phyloP scores from a whole-genome alignment of 495 filamentous ascomycete species.

The Arthonia radiata region DNA sequence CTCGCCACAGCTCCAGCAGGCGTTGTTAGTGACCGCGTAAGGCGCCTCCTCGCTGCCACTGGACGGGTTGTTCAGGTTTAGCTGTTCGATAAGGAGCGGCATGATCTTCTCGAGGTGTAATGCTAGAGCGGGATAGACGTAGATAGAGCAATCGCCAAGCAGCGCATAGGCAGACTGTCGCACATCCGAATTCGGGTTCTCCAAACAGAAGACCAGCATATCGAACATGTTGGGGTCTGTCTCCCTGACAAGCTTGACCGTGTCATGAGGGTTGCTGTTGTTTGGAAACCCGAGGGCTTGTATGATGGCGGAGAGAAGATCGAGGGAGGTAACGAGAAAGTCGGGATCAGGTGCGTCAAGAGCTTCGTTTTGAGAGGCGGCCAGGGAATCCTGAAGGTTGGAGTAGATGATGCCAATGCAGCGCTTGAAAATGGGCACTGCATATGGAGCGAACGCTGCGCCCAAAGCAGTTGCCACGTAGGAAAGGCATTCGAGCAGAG shows the following conservation, averaged over 20 bases:
- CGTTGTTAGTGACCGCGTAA: conserved; percentile 90
- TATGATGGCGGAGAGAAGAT: conserved; percentile 81
- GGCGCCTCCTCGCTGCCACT: conserved; percentile 40
- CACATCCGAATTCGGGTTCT: conserved; percentile 76
- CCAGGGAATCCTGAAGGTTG: conserved; percentile 55
- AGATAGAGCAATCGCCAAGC: conserved; percentile 89
- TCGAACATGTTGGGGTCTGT: conserved; percentile 73
- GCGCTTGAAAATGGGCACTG: conserved; percentile 56
- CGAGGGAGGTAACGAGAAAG: conserved; percentile 87
- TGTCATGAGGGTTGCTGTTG: no score
- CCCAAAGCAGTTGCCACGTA: conserved; percentile 80
- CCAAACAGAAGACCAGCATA: conserved; percentile 74
- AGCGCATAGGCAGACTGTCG: conserved; percentile 90
- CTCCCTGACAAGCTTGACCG: conserved; percentile 41
- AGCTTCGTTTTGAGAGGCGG: conserved; percentile 30
- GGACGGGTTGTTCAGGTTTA: conserved; percentile 31
- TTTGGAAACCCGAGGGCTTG: no score
- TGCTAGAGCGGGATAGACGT: conserved; percentile 57
- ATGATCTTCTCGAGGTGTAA: conserved; percentile 40
- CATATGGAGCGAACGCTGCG: conserved; percentile 58
- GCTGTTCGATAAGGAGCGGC: conserved; percentile 57
- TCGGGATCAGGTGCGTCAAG: conserved; percentile 83
- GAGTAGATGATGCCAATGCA: conserved; percentile 79
- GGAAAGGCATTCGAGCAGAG: conserved; percentile 79
- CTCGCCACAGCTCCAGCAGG: conserved; percentile 92